Evolutionary conservation across 495 filamentous ascomycete genomes (phyloP).

Genomic region (Cetradonia linearis): DNA sequence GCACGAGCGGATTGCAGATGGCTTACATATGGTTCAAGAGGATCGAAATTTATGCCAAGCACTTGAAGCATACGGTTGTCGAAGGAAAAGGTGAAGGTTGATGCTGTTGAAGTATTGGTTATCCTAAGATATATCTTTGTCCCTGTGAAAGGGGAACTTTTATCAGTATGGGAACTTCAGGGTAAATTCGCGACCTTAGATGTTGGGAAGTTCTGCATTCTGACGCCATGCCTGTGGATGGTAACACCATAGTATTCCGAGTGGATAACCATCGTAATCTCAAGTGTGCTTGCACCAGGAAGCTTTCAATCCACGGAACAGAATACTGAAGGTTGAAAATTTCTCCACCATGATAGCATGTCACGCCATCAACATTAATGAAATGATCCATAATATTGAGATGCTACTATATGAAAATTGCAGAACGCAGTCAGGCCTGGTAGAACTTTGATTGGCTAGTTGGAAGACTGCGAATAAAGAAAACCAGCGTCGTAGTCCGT

Average conservation of each 20-base stretch:
- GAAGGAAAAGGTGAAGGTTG: background rate
- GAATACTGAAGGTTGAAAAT: background rate
- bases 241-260: background rate
- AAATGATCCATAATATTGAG: slow-evolving; percentile 12
- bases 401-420: slow-evolving; percentile 9
- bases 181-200: too few relatives aligned
- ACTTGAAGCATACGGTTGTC: background rate
- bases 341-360: background rate
- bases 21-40: background rate
- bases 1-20: background rate
- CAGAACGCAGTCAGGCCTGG: background rate
- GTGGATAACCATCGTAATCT: background rate
- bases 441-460: background rate
- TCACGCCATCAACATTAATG: slow-evolving; percentile 15
- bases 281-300: background rate
- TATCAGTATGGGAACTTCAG: background rate
- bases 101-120: background rate
- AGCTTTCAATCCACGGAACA: background rate
- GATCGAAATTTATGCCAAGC: background rate
- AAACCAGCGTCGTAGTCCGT: background rate
- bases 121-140: background rate
- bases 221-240: background rate
- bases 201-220: background rate
- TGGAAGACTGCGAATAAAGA: background rate
- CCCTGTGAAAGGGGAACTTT: background rate